Percentiles rank a stretch among this genome's conserved stretches.
phyloP scores from a whole-genome alignment of 1,284 basidiomycete species.

The Fistulina hepatica region DNA sequence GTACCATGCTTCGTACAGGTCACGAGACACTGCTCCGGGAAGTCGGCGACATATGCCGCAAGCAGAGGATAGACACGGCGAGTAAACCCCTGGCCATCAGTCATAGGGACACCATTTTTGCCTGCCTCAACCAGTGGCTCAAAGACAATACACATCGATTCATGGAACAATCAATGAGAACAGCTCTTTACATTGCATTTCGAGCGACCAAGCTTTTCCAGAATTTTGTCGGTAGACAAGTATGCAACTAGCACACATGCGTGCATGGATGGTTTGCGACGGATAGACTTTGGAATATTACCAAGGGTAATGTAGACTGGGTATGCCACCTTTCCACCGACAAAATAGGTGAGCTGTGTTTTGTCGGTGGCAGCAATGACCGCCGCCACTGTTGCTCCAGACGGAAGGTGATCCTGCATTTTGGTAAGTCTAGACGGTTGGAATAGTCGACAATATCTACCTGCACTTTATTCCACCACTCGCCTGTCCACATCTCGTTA shows the following conservation, averaged over 20 bases:
- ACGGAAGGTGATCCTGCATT: no score
- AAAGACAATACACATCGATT: conserved; percentile 19
- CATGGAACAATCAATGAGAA: conserved; percentile 13
- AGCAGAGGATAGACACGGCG: conserved; percentile 19
- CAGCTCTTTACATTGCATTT: neutral
- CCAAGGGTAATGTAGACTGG: conserved; percentile 20
- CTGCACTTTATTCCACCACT: conserved; percentile 34
- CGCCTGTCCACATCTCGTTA: conserved; percentile 30
- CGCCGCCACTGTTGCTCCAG: neutral
- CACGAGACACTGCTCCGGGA: conserved; percentile 24
- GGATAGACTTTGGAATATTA: conserved; percentile 17
- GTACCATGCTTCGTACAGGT: conserved; percentile 13
- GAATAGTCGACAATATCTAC: conserved; percentile 13
- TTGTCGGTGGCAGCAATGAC: conserved; percentile 5
- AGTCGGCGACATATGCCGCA: conserved; percentile 23
- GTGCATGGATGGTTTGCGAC: conserved; percentile 11
- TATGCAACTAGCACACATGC: conserved; percentile 19
- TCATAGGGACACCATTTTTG: conserved; percentile 18
- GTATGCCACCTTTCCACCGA: conserved; percentile 16
- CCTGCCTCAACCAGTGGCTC: conserved; percentile 20
- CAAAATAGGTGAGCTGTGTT: conserved; percentile 16
- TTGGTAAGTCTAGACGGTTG: no score
- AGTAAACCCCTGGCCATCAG: conserved; percentile 17
- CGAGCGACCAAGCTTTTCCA: no score
- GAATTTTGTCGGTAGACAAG: conserved; percentile 13